These are phyloP conservation scores for Zygoascus sp. DNA, from an alignment of 1,139 yeast genomes.

Conservation along the genomic window DNA sequence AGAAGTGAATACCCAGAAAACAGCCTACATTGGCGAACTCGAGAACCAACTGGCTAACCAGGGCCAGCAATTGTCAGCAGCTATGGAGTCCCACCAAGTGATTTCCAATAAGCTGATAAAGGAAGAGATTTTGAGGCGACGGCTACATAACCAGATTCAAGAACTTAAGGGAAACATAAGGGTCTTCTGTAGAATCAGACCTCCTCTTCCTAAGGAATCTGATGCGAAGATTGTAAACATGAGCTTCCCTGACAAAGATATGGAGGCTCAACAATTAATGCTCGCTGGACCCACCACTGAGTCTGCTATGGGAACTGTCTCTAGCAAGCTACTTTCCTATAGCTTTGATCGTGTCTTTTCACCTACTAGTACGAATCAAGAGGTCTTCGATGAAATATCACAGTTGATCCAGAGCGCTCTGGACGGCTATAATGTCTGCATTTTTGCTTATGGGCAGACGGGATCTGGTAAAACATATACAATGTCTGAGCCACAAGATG, in stretches of 20 bases:
- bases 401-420: conserved; percentile 84
- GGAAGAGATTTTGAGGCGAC: conserved; percentile 57
- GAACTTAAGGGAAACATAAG: conserved; percentile 89
- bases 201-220: conserved; percentile 37
- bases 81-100: conserved; percentile 22
- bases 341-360: conserved; percentile 77
- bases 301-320: conserved; percentile 28
- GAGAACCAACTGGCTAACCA: not conserved
- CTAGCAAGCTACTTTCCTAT: conserved; percentile 43
- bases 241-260: conserved; percentile 49
- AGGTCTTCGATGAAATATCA: conserved; percentile 77
- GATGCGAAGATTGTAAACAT: conserved; percentile 36
- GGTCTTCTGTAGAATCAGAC: conserved; percentile 84
- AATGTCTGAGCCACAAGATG: conserved; percentile 66
- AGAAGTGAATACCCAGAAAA: conserved; percentile 30
- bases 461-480: conserved; percentile 96
- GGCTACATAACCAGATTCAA: conserved; percentile 69
- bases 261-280: conserved; percentile 43
- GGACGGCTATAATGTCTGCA: conserved; percentile 89
- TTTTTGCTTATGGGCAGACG: conserved; percentile 96
- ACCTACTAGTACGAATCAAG: conserved; percentile 48
- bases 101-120: conserved; percentile 36
- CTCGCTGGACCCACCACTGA: conserved; percentile 26
- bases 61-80: conserved; percentile 14
- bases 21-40: not conserved